phyloP scores from a whole-genome alignment of 192 early-diverging fungal genomes.

The Neocallimastix lanati region DNA sequence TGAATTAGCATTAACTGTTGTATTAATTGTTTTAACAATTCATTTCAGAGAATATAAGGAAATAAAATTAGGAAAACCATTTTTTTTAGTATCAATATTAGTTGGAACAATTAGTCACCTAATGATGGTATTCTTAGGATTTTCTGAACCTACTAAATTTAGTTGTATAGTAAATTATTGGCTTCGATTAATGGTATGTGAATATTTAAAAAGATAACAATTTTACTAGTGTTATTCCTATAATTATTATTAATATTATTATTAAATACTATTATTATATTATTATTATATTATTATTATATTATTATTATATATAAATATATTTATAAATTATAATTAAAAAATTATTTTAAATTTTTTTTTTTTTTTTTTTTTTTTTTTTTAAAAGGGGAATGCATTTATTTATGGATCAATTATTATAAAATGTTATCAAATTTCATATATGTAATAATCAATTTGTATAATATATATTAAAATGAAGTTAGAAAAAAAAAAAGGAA shows the following conservation, averaged over 20 bases:
- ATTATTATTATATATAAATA: too few relatives aligned
- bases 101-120: neutral
- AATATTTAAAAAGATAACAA: too few relatives aligned
- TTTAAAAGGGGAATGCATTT: neutral
- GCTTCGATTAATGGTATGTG: neutral
- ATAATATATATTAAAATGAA: neutral
- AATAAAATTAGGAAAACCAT: neutral
- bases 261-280: too few relatives aligned
- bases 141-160: neutral
- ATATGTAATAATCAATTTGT: neutral
- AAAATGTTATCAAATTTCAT: neutral
- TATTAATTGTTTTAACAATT: neutral
- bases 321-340: too few relatives aligned
- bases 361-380: too few relatives aligned
- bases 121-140: neutral
- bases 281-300: too few relatives aligned
- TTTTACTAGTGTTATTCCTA: too few relatives aligned
- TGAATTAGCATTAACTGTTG: neutral
- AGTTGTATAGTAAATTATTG: neutral
- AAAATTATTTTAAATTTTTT: too few relatives aligned
- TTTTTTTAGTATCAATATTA: neutral
- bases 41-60: neutral
- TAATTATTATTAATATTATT: too few relatives aligned
- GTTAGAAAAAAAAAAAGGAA: neutral
- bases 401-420: neutral